Evolutionary conservation across 306 rosid genomes (phyloP), one percentile per base, ranked within the genome.

Genomic region (Gastrolobium bilobum): DNA sequence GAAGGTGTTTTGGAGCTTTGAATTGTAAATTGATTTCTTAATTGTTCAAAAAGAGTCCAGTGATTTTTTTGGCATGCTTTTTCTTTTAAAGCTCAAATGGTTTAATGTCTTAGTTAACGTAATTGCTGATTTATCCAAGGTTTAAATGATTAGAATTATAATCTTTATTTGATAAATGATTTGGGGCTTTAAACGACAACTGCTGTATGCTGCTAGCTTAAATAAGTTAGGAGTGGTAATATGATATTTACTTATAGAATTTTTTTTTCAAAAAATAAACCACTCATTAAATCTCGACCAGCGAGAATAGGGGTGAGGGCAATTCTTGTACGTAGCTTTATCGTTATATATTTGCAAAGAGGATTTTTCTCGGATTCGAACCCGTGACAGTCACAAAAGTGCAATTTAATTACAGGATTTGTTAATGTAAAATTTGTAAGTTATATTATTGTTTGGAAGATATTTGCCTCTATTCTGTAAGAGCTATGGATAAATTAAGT

Each of bases 81-180:
- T 48, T 31, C 57, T 48, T 47, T 6, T 3, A 20, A 62, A 67
- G 53, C 26, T 66, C 40, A 59, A 76, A 71, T 64, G 31, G 52
- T 42, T 69, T 60, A 69, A 62, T 31, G 10, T 46, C 50, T 46
- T 20, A 51, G 44, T 61, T 2, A 15, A 69, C 11, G 69, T 13
- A 26, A 26, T 58, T 48, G 33, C 35, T 59, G 59, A 59, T 68
- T 67, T 48, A 75, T 59, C 42, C 30, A 39, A 68, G 50, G 33
- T 34, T 65, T n/a, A 76, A 76, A 53, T 60, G 29, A 44, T 76
- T 11, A 42, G 37, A 20, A 60, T 62, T 57, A 29, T 76, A 52
- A 15, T 69, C 11, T 71, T 58, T 68, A 15, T 68, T 75, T 40
- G 38, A 20, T 31, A 58, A 39, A 47, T 3, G 26, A 14, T 74